Base-by-base conservation (phyloP, 306 rosid genomes). In the Cicer yamashitae region DNA sequence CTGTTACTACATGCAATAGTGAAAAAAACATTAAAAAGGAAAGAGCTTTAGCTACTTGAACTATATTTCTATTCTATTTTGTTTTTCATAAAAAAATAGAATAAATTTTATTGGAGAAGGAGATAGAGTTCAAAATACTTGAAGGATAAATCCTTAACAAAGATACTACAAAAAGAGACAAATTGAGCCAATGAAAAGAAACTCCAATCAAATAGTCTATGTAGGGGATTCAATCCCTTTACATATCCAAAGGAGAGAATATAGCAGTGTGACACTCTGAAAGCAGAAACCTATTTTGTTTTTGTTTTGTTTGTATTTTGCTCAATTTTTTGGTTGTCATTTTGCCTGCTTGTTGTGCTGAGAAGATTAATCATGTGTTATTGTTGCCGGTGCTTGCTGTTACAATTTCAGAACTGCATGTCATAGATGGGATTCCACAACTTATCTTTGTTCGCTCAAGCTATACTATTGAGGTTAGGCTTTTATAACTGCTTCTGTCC, bases 381-480 rank as follows among this genome's bases (percentile, higher is more conserved):
- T 75, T 82, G 15, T 75, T 77, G 14, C 73, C 71, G 77, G 65
- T 83, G 72, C 71, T 77, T 13, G 70, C 51, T 61, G 8, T 83
- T 76, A 13, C 88, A 79, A 82, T 71, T 76, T 41, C 59, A 94
- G 99, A 94, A 86, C 88, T 92, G 81, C 99, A 94, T 87, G 96
- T 94, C 73, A 94, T 94, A 46, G 99, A 94, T 25, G 99, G 99
- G 81, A 82, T 84, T 52, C 96, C 98, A 2, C 99, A 92, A 80
- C 96, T 92, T 51, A 88, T 92, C 54, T 92, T 94, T 83, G 99
- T 94, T 51, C 93, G 83, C 20, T 86, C 99, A 38, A 90, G 89
- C 88, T 94, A 94, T 81, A 92, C 96, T 25, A 92, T 94, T 67
- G 99, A 94, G 98, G 98, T 93, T 68, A 74, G 87, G 20, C 60